These are phyloP conservation scores for Patellaria atrata DNA, from an alignment of 495 filamentous ascomycete genomes.

Conservation along the genomic window DNA sequence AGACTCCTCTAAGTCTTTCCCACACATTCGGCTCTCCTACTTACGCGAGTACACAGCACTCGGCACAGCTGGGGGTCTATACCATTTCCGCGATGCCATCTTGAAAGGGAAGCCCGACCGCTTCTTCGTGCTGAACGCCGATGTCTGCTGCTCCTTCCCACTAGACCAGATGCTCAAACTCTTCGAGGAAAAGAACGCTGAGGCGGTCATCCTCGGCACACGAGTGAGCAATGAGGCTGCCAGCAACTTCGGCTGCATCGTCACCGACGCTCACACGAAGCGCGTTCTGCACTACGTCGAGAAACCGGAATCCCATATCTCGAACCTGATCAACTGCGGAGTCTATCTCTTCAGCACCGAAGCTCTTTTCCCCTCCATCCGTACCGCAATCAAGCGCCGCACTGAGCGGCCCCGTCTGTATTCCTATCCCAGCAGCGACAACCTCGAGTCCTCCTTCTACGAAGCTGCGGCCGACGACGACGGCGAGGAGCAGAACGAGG, in stretches of 20 bases:
- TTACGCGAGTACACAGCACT: constrained; percentile 95
- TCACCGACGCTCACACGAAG: constrained; percentile 86
- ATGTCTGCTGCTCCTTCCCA: constrained; percentile 99
- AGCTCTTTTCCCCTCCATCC: constrained; percentile 92
- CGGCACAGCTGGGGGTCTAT: constrained; percentile 90
- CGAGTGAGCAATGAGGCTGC: constrained; percentile 84
- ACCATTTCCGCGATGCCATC: constrained; percentile 99
- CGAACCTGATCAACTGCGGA: constrained; percentile 97
- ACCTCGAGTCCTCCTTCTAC: constrained; percentile 70
- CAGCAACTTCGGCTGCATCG: constrained; percentile 94
- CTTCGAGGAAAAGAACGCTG: constrained; percentile 89
- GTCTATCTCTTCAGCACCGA: constrained; percentile 96
- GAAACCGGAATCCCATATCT: constrained; percentile 97
- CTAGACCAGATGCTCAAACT: constrained; percentile 87
- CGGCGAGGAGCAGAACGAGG: constrained; percentile 65
- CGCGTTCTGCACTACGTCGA: constrained; percentile 98
- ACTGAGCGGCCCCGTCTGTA: constrained; percentile 78
- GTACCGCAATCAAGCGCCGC: constrained; percentile 89
- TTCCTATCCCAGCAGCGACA: constrained; percentile 89
- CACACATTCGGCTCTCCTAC: constrained; percentile 83
- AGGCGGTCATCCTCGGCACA: constrained; percentile 94
- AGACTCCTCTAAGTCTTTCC: constrained; percentile 68
- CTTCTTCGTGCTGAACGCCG: constrained; percentile 94
- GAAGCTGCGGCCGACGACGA: constrained; percentile 54
- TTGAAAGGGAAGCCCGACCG: constrained; percentile 89